phyloP scores from a whole-genome alignment of 495 filamentous ascomycete species.

The Penicillium verhagenii region DNA sequence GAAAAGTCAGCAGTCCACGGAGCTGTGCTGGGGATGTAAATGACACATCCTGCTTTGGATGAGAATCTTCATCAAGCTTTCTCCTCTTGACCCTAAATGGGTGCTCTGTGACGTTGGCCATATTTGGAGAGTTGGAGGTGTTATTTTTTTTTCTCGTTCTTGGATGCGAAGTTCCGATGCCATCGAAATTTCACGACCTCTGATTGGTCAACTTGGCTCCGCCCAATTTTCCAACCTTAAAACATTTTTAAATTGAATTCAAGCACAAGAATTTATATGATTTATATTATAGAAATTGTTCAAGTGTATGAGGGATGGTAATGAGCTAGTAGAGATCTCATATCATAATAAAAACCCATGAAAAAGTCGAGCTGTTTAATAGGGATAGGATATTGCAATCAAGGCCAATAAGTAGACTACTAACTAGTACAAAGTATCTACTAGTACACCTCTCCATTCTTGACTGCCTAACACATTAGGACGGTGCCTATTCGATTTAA shows the following conservation, averaged over 20 bases:
- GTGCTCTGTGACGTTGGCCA: slow-evolving; percentile 29
- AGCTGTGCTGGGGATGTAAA: slow-evolving; percentile 57
- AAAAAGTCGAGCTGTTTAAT: too few species aligned
- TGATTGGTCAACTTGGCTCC: slow-evolving; percentile 24
- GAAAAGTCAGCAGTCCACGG: slow-evolving; percentile 61
- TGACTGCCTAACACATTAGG: too few species aligned
- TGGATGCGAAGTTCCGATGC: slow-evolving; percentile 25
- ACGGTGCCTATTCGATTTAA: too few species aligned
- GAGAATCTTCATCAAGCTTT: slow-evolving; percentile 33
- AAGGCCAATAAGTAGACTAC: too few species aligned
- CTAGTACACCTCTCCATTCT: too few species aligned
- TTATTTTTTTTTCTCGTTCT: slow-evolving; percentile 24
- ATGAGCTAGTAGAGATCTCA: too few species aligned
- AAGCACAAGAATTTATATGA: background rate
- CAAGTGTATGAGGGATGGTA: too few species aligned
- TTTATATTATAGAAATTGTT: background rate
- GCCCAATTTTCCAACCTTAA: slow-evolving; percentile 3
- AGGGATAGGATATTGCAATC: too few species aligned
- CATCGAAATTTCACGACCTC: slow-evolving; percentile 21
- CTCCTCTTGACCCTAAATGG: slow-evolving; percentile 40
- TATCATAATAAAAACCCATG: too few species aligned
- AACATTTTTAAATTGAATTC: background rate
- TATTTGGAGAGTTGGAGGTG: slow-evolving; percentile 14
- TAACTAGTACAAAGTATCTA: too few species aligned
- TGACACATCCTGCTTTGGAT: slow-evolving; percentile 42